phyloP scores from a whole-genome alignment of 176 grass and related monocot genomes.

The Canna indica region DNA sequence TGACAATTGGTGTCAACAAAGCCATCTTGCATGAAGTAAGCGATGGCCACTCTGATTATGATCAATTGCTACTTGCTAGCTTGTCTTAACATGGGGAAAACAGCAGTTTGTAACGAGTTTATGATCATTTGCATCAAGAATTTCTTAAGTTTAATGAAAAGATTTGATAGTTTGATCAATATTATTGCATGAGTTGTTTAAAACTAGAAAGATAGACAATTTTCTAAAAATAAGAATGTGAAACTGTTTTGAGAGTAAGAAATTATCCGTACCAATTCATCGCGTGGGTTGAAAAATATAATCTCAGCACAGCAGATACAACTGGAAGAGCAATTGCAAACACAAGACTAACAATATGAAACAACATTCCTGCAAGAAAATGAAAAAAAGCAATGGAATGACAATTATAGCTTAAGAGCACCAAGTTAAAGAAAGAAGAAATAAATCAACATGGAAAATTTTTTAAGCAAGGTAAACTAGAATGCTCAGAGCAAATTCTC shows the following conservation, averaged over 20 bases:
- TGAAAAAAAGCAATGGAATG: background rate
- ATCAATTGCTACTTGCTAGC: too few relatives aligned
- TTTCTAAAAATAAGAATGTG: slow-evolving; percentile 1
- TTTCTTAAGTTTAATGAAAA: background rate
- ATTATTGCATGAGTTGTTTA: background rate
- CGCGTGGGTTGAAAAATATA: slow-evolving; percentile 78
- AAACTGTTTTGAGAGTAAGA: background rate
- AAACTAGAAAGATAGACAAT: slow-evolving; percentile 3
- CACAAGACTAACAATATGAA: slow-evolving; percentile 64
- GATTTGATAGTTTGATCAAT: background rate
- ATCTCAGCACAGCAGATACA: slow-evolving; percentile 58
- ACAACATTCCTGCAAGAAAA: slow-evolving; percentile 63
- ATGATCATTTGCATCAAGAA: background rate
- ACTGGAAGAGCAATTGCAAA: slow-evolving; percentile 72
- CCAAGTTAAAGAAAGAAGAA: background rate
- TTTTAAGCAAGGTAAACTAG: too few relatives aligned
- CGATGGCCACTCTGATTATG: too few relatives aligned
- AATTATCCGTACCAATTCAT: slow-evolving; percentile 79
- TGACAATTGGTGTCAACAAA: too few relatives aligned
- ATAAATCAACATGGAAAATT: background rate
- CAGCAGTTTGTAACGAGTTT: background rate
- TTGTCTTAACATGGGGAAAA: background rate
- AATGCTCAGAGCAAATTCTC: too few relatives aligned
- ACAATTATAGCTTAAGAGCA: background rate
- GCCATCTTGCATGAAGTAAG: too few relatives aligned